A percentile compares a stretch with the other conserved stretches of the same genome.
These are phyloP conservation scores for Chlamydomonas sp. DNA, from an alignment of 139 green algal genomes.

Conservation along the genomic window DNA sequence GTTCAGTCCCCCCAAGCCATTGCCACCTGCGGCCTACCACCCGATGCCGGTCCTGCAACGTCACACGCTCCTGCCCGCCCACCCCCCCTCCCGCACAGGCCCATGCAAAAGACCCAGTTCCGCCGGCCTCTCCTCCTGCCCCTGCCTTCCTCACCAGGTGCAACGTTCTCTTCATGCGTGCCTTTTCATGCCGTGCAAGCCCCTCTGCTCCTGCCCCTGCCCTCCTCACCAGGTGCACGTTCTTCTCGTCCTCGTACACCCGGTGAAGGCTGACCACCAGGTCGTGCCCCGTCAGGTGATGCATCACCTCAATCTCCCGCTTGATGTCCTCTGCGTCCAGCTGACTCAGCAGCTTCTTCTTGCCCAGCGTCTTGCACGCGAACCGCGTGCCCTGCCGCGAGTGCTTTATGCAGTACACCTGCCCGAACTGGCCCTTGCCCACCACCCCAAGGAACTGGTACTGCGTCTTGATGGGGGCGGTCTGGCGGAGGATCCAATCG, in stretches of 20 bases:
- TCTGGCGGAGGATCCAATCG: slow-evolving; percentile 39
- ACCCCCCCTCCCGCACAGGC: too few relatives aligned
- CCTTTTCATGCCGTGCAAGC: too few relatives aligned
- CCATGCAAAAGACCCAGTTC: too few relatives aligned
- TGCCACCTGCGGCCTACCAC: too few relatives aligned
- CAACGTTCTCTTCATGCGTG: too few relatives aligned
- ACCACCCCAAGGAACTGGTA: slow-evolving; percentile 35
- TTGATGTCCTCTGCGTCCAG: slow-evolving; percentile 42
- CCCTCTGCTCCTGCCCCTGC: too few relatives aligned
- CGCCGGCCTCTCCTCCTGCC: too few relatives aligned
- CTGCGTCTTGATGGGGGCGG: slow-evolving; percentile 35
- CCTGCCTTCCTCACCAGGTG: slow-evolving; percentile 55
- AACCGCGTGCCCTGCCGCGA: not conserved
- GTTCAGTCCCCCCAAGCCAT: too few relatives aligned
- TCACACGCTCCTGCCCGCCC: too few relatives aligned
- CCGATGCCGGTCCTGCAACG: too few relatives aligned
- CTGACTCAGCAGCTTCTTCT: slow-evolving; percentile 33
- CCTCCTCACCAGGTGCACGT: slow-evolving; percentile 67
- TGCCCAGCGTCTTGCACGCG: slow-evolving; percentile 39
- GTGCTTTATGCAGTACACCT: slow-evolving; percentile 32
- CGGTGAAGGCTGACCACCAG: slow-evolving; percentile 60
- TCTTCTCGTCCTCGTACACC: slow-evolving; percentile 82
- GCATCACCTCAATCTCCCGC: slow-evolving; percentile 39
- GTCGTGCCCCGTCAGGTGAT: slow-evolving; percentile 37
- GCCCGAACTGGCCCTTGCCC: slow-evolving; percentile 28